These are phyloP conservation scores for Salix brachista DNA, from an alignment of 345 rosid genomes.

Conservation along the genomic window DNA sequence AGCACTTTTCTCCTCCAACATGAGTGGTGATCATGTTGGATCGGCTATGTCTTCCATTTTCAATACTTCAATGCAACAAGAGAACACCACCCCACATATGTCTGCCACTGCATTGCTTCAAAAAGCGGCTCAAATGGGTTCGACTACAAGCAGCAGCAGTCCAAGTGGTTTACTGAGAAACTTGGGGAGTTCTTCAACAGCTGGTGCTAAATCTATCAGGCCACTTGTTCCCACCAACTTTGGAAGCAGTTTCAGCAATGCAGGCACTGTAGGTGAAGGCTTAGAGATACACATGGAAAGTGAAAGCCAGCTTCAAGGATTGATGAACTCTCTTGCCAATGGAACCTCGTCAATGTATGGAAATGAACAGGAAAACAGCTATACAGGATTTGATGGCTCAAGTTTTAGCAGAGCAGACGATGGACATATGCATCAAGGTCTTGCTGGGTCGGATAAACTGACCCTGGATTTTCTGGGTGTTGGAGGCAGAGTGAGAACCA, in stretches of 20 bases:
- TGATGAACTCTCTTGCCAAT: slow-evolving; percentile 22
- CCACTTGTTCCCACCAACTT: slow-evolving; percentile 9
- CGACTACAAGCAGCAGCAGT: slow-evolving; percentile 8
- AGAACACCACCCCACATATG: slow-evolving; percentile 8
- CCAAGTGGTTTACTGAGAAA: slow-evolving; percentile 11
- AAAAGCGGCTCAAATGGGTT: slow-evolving; percentile 27
- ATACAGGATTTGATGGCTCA: slow-evolving; percentile 2
- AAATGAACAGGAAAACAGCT: slow-evolving; percentile 9
- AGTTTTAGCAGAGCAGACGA: slow-evolving; percentile 6
- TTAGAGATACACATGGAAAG: slow-evolving; percentile 11
- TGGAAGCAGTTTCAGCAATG: slow-evolving; percentile 7
- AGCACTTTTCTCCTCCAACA: neutral
- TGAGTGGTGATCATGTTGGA: slow-evolving; percentile 13
- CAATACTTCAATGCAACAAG: slow-evolving; percentile 11
- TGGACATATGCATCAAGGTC: slow-evolving; percentile 13
- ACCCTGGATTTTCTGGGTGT: slow-evolving; percentile 25
- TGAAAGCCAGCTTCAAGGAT: slow-evolving; percentile 20
- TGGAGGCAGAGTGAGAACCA: slow-evolving; percentile 25
- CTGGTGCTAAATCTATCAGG: slow-evolving; percentile 8
- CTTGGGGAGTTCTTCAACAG: slow-evolving; percentile 4
- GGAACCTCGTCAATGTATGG: slow-evolving; percentile 15
- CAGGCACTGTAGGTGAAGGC: neutral
- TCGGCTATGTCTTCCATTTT: neutral
- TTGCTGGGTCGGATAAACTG: slow-evolving; percentile 9
- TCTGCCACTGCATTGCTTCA: slow-evolving; percentile 25